Evolutionary conservation across 768 basidiomycete genomes (phyloP).

Genomic region (Panaeolus papilionaceus): DNA sequence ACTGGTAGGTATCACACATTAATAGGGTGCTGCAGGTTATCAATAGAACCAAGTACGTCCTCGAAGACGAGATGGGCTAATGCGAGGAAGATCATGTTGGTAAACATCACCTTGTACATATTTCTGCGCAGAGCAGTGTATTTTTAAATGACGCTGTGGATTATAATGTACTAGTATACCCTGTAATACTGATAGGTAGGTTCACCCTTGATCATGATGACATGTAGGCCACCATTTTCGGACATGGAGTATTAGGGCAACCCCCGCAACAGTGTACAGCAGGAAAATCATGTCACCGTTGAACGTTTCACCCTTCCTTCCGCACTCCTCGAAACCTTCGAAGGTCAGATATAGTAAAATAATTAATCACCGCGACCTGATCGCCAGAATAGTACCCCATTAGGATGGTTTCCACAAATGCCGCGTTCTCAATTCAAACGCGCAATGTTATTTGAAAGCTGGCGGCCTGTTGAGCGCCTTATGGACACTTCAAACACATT

Average conservation of each 20-base stretch:
- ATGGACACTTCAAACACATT: background rate
- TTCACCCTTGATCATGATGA: background rate
- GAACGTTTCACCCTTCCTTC: constrained; percentile 22
- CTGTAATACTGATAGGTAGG: background rate
- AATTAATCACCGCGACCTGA: constrained; percentile 34
- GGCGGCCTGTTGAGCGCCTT: background rate
- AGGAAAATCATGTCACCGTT: constrained; percentile 4
- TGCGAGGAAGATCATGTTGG: background rate
- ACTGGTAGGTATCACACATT: background rate
- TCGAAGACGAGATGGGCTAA: background rate
- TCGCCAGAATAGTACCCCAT: constrained; percentile 30
- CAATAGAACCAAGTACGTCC: background rate
- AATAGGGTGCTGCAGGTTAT: background rate
- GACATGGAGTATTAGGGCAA: background rate
- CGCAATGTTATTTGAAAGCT: background rate
- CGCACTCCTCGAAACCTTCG: constrained; percentile 25
- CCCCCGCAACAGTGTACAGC: background rate
- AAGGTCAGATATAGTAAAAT: constrained; percentile 23
- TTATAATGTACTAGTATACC: too few relatives aligned
- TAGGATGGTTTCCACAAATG: constrained; percentile 8
- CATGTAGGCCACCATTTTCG: background rate
- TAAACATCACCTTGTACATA: background rate
- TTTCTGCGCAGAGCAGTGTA: background rate
- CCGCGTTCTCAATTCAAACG: constrained; percentile 2
- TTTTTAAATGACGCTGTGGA: background rate